Evolutionary conservation across 108 stramenopile species (phyloP).

Genomic region (Nitzschia sp.): DNA sequence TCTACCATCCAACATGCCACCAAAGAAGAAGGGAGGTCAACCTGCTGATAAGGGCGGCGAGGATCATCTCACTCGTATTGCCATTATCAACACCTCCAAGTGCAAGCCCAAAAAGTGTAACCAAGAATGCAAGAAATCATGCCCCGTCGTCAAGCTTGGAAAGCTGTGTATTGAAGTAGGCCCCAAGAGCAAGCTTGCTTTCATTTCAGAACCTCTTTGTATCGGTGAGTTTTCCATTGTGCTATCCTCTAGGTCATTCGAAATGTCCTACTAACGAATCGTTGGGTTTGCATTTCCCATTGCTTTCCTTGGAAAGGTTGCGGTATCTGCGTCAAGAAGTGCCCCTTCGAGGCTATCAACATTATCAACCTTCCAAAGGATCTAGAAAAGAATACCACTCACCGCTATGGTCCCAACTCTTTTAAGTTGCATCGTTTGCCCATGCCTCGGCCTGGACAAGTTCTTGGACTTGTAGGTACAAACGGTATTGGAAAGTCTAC

Average conservation of each 20-base stretch:
- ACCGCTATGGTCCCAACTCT: conserved; percentile 98
- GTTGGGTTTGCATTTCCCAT: not conserved
- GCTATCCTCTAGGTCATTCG: too few relatives aligned
- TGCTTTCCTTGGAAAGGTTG: conserved; percentile 64
- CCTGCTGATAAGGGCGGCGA: conserved; percentile 36
- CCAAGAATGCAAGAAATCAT: conserved; percentile 95
- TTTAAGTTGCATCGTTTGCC: conserved; percentile 99
- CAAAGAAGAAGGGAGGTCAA: conserved; percentile 46
- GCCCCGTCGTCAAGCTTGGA: conserved; percentile 94
- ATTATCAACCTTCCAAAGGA: conserved; percentile 99
- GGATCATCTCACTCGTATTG: conserved; percentile 86
- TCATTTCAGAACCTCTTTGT: conserved; percentile 89
- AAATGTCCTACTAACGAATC: not conserved
- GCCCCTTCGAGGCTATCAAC: conserved; percentile 96
- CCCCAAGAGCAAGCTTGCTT: conserved; percentile 86
- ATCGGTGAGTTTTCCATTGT: conserved; percentile 56
- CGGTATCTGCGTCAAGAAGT: conserved; percentile 98
- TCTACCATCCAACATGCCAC: conserved; percentile 56
- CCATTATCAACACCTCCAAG: conserved; percentile 88
- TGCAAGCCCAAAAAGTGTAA: conserved; percentile 98
- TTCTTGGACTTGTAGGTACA: conserved; percentile 96
- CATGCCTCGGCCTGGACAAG: conserved; percentile 96
- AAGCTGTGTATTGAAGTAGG: conserved; percentile 96
- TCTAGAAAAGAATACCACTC: conserved; percentile 92
- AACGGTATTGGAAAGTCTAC: conserved; percentile 98